These are phyloP conservation scores for Amanita fuliginea DNA, from an alignment of 768 basidiomycete genomes.

Conservation along the genomic window DNA sequence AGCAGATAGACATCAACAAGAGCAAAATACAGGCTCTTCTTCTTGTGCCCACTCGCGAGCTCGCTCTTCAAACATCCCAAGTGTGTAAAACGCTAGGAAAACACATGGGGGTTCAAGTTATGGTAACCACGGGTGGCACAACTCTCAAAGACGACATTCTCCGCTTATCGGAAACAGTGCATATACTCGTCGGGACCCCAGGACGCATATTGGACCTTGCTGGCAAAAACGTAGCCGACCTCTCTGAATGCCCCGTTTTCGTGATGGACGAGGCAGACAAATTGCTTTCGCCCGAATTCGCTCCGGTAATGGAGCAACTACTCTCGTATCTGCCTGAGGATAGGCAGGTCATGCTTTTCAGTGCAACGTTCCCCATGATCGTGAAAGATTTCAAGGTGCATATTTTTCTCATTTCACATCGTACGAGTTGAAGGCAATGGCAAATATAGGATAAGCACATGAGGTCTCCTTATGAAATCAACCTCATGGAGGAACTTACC, in stretches of 20 bases:
- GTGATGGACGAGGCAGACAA: conserved; percentile 99
- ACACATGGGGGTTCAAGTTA: conserved; percentile 91
- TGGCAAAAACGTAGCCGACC: conserved; percentile 87
- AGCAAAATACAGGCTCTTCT: conserved; percentile 92
- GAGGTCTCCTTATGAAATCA: conserved; percentile 92
- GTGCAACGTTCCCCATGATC: conserved; percentile 97
- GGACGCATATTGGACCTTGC: conserved; percentile 93
- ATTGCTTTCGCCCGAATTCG: conserved; percentile 92
- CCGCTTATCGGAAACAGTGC: conserved; percentile 79
- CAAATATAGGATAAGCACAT: conserved; percentile 81
- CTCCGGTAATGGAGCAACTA: conserved; percentile 96
- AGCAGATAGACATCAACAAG: conserved; percentile 77
- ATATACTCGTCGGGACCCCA: conserved; percentile 95
- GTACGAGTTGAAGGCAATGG: conserved; percentile 1
- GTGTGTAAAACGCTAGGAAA: conserved; percentile 96
- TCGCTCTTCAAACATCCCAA: conserved; percentile 97
- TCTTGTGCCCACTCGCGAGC: conserved; percentile 96
- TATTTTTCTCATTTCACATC: neutral
- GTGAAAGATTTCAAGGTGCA: conserved; percentile 97
- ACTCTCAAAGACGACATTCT: conserved; percentile 98
- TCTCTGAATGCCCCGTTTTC: conserved; percentile 90
- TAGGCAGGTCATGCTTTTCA: conserved; percentile 98
- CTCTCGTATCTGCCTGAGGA: conserved; percentile 73
- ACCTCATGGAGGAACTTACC: conserved; percentile 99
- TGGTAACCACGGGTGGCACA: conserved; percentile 98